Evolutionary conservation across 2,329 filamentous ascomycete species (phyloP).

Genomic region (Neofusicoccum sp.): DNA sequence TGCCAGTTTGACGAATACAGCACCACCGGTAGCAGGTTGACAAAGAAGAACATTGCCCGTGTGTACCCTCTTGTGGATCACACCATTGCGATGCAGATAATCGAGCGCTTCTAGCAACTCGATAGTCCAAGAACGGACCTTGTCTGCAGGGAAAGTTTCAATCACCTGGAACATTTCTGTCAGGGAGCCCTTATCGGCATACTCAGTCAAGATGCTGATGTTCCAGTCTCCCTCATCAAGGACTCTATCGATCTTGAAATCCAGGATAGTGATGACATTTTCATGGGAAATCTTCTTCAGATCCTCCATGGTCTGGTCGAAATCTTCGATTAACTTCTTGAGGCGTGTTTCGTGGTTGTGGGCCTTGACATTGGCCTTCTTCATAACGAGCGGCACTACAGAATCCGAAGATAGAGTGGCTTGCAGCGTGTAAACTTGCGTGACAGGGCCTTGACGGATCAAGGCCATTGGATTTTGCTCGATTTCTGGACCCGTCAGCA

Average conservation of each 20-base stretch:
- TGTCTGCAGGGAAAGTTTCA: slow-evolving; percentile 69
- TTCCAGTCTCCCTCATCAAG: slow-evolving; percentile 56
- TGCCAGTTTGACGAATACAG: slow-evolving; percentile 68
- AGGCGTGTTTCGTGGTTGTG: slow-evolving; percentile 66
- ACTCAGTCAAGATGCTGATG: slow-evolving; percentile 71
- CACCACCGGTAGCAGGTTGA: slow-evolving; percentile 64
- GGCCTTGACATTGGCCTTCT: slow-evolving; percentile 30
- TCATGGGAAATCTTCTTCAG: slow-evolving; percentile 73
- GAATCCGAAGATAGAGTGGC: slow-evolving; percentile 59
- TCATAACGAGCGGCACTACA: slow-evolving; percentile 63
- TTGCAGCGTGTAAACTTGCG: slow-evolving; percentile 69
- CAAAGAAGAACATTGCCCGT: slow-evolving; percentile 76
- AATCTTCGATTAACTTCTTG: slow-evolving; percentile 71
- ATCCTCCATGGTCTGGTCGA: slow-evolving; percentile 74
- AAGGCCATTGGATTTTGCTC: slow-evolving; percentile 39
- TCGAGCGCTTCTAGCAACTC: slow-evolving; percentile 86
- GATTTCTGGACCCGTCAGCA: slow-evolving; percentile 64
- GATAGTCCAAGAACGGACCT: slow-evolving; percentile 84
- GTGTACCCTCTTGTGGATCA: slow-evolving; percentile 82
- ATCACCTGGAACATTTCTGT: slow-evolving; percentile 78
- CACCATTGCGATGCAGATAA: slow-evolving; percentile 79
- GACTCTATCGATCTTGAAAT: slow-evolving; percentile 69
- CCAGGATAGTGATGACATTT: slow-evolving; percentile 75
- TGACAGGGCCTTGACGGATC: slow-evolving; percentile 54
- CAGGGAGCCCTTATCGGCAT: slow-evolving; percentile 79